These are phyloP conservation scores for Pezizomycotina sp. DNA, from an alignment of 2,329 filamentous ascomycete genomes.

Conservation along the genomic window DNA sequence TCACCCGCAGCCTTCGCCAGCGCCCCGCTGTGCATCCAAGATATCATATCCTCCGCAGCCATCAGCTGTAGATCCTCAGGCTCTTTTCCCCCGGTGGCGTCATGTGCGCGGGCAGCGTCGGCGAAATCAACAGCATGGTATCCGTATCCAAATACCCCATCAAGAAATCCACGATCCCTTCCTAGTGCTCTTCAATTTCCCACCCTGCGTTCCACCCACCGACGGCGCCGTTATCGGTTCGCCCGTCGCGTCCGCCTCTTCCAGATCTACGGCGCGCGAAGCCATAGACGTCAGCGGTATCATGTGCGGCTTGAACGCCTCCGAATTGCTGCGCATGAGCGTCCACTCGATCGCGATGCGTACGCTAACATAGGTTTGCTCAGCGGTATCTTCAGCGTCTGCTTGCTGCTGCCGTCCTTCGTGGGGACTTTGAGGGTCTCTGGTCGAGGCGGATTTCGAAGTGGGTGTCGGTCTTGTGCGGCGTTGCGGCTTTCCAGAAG, in stretches of 20 bases:
- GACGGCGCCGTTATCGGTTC: constrained; percentile 1
- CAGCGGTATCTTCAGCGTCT: constrained; percentile 39
- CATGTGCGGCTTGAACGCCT: constrained; percentile 73
- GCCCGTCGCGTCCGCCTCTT: constrained; percentile 42
- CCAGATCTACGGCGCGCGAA: constrained; percentile 70
- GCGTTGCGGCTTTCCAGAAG: too few relatives aligned
- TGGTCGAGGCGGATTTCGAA: constrained; percentile 10
- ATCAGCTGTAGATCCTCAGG: constrained; percentile 58
- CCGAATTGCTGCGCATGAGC: constrained; percentile 51
- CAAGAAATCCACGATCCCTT: constrained; percentile 48
- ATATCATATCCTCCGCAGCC: constrained; percentile 52
- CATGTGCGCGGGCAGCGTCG: constrained; percentile 36
- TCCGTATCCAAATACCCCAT: constrained; percentile 86
- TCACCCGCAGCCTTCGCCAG: constrained; percentile 69
- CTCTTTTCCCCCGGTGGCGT: constrained; percentile 36
- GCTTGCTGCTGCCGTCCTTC: constrained; percentile 9
- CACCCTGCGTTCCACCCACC: constrained; percentile 19
- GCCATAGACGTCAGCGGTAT: constrained; percentile 78
- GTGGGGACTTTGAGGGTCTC: constrained; percentile 8
- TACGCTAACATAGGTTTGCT: constrained; percentile 67
- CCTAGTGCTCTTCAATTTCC: constrained; percentile 39
- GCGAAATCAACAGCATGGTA: constrained; percentile 79
- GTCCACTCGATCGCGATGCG: constrained; percentile 92
- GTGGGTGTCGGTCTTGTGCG: too few relatives aligned
- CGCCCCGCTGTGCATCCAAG: constrained; percentile 51